Percentiles rank a stretch among this genome's conserved stretches.
Evolutionary conservation across 2,329 filamentous ascomycete species (phyloP).

Genomic region (Massarina eburnea): DNA sequence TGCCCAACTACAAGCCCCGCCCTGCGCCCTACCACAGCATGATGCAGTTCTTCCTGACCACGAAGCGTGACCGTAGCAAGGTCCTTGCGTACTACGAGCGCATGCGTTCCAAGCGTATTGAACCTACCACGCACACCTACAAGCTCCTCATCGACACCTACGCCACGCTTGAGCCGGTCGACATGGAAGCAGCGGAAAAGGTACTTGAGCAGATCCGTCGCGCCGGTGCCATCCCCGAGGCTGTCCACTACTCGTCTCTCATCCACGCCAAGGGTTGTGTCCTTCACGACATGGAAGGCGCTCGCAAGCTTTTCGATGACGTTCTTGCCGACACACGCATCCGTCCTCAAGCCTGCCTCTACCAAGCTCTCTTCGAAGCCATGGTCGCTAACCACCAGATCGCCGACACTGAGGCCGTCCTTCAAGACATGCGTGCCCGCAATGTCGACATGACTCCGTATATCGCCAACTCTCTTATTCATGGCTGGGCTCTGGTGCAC

Average conservation of each 20-base stretch:
- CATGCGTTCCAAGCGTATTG: constrained; percentile 84
- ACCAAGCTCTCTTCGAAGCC: constrained; percentile 94
- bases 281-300: constrained; percentile 84
- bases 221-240: constrained; percentile 76
- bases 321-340: constrained; percentile 70
- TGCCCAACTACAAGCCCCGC: constrained; percentile 97
- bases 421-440: constrained; percentile 72
- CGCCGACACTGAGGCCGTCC: constrained; percentile 66
- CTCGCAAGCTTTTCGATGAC: constrained; percentile 77
- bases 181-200: constrained; percentile 84
- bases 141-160: constrained; percentile 96
- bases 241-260: constrained; percentile 92
- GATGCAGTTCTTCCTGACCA: constrained; percentile 99
- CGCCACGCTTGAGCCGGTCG: constrained; percentile 86
- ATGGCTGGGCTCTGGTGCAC: constrained; percentile 88
- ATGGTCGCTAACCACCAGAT: constrained; percentile 95
- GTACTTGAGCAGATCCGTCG: constrained; percentile 77
- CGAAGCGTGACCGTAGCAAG: constrained; percentile 93
- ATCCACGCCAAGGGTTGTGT: constrained; percentile 97
- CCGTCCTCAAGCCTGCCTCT: constrained; percentile 79
- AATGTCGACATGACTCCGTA: constrained; percentile 89
- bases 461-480: constrained; percentile 97
- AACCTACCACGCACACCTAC: constrained; percentile 93
- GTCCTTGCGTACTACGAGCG: constrained; percentile 93
- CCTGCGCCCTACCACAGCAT: constrained; percentile 98